These are phyloP conservation scores for Venturia oleaginea DNA, from an alignment of 2,329 filamentous ascomycete genomes.

Conservation along the genomic window DNA sequence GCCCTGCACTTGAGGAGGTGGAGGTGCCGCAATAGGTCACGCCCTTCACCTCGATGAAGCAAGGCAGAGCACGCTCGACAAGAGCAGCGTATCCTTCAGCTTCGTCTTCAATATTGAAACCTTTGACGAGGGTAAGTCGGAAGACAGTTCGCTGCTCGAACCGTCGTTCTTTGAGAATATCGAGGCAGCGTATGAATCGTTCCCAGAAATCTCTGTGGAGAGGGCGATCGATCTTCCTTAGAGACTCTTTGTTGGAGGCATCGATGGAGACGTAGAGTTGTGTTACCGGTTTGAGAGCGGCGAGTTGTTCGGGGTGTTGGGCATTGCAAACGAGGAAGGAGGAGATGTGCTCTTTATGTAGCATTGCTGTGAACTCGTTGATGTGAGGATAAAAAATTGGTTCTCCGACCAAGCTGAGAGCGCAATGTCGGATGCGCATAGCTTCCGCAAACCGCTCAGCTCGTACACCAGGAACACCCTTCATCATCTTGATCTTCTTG, in stretches of 20 bases:
- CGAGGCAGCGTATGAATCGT: conserved; percentile 81
- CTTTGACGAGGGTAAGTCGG: conserved; percentile 89
- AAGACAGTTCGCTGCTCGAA: conserved; percentile 88
- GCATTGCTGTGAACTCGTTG: conserved; percentile 77
- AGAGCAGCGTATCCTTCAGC: conserved; percentile 82
- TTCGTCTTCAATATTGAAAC: conserved; percentile 95
- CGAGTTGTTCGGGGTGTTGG: conserved; percentile 87
- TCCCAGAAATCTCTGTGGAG: conserved; percentile 97
- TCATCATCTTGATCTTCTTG: conserved; percentile 95
- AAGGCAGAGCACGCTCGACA: conserved; percentile 75
- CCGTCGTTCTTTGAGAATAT: conserved; percentile 76
- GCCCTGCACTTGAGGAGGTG: conserved; percentile 70
- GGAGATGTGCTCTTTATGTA: conserved; percentile 80
- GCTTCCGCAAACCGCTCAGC: conserved; percentile 89
- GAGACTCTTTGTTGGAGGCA: conserved; percentile 77
- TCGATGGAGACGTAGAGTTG: conserved; percentile 97
- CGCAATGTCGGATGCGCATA: conserved; percentile 88
- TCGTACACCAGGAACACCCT: conserved; percentile 83
- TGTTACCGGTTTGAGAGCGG: conserved; percentile 72
- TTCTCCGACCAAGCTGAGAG: conserved; percentile 84
- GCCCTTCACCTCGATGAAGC: conserved; percentile 92
- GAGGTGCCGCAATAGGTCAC: conserved; percentile 94
- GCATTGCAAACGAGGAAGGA: conserved; percentile 96
- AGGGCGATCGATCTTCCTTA: conserved; percentile 82
- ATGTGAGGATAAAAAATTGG: conserved; percentile 99